A percentile compares a stretch with the other conserved stretches of the same genome.
phyloP scores from a whole-genome alignment of 2,329 filamentous ascomycete genomes.

The Nigrospora oryzae region DNA sequence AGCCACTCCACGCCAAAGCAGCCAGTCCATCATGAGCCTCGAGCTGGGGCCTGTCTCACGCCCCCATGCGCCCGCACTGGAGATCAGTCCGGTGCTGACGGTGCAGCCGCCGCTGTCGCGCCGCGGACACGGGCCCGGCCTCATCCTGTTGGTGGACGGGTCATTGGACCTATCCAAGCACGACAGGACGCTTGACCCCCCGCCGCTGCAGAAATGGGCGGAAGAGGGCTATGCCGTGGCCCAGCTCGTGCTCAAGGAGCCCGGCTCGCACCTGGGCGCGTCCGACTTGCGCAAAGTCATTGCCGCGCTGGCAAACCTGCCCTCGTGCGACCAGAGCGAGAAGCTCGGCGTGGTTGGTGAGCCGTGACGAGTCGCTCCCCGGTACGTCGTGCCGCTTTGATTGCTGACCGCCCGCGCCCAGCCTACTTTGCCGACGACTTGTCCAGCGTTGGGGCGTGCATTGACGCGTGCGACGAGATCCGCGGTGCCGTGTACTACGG shows the following conservation, averaged over 20 bases:
- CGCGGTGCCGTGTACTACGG: slow-evolving; percentile 12
- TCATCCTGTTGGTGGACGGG: slow-evolving; percentile 21
- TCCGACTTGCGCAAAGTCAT: slow-evolving; percentile 1
- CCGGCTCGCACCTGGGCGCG: slow-evolving; percentile 1
- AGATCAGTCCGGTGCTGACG: slow-evolving; percentile 9
- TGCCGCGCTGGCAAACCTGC: slow-evolving; percentile 6
- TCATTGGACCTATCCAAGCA: slow-evolving; percentile 10
- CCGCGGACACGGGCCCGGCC: slow-evolving; percentile 25
- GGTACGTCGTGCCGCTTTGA: not conserved
- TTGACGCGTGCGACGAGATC: slow-evolving; percentile 11
- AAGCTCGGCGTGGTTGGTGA: slow-evolving; percentile 10
- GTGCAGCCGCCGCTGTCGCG: slow-evolving; percentile 24
- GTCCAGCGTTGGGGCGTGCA: slow-evolving; percentile 5
- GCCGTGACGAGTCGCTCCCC: not conserved
- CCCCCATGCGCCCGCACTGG: not conserved
- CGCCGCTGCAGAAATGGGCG: slow-evolving; percentile 58
- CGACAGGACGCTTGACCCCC: slow-evolving; percentile 32
- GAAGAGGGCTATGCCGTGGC: slow-evolving; percentile 61
- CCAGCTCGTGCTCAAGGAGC: slow-evolving; percentile 32
- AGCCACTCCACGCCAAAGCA: too few species aligned
- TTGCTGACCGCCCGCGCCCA: not conserved
- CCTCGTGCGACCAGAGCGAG: slow-evolving; percentile 7
- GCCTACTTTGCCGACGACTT: slow-evolving; percentile 7
- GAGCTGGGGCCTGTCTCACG: not conserved
- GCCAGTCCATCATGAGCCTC: not conserved